These are phyloP conservation scores for Aspergillus persii DNA, from an alignment of 2,329 filamentous ascomycete species.

Conservation along the genomic window DNA sequence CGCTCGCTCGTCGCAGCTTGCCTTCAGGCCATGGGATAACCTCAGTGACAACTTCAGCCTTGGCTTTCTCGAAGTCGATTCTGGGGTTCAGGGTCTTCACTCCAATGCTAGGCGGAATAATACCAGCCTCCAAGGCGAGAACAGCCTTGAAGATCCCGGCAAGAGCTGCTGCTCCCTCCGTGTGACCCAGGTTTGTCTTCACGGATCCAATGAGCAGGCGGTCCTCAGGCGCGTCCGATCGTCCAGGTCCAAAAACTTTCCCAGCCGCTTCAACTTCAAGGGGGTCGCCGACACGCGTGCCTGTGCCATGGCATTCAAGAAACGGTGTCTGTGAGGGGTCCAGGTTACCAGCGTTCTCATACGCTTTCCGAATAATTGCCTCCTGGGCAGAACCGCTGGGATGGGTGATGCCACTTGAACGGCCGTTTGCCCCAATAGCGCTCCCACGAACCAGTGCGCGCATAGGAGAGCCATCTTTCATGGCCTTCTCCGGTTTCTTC, in stretches of 20 bases:
- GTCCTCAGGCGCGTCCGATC: not conserved
- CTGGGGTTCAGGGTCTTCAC: conserved; percentile 34
- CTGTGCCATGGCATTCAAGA: conserved; percentile 47
- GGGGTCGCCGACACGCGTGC: conserved; percentile 36
- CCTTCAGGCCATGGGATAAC: conserved; percentile 13
- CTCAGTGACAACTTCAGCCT: not conserved
- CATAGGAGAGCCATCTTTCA: conserved; percentile 44
- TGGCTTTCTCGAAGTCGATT: conserved; percentile 12
- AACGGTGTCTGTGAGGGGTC: conserved; percentile 24
- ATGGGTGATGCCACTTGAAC: conserved; percentile 29
- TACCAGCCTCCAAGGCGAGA: conserved; percentile 44
- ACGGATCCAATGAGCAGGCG: conserved; percentile 8
- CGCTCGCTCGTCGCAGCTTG: not conserved
- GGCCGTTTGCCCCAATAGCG: conserved; percentile 33
- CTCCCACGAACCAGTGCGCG: conserved; percentile 25
- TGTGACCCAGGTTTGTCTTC: conserved; percentile 20
- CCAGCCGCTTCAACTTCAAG: conserved; percentile 16
- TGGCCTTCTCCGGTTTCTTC: conserved; percentile 47
- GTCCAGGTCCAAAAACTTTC: not conserved
- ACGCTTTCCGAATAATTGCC: conserved; percentile 37
- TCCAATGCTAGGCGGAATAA: conserved; percentile 44
- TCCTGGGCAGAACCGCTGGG: conserved; percentile 36
- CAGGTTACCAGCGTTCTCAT: conserved; percentile 37
- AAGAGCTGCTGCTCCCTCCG: conserved; percentile 37
- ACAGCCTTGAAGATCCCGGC: conserved; percentile 43